A percentile compares a stretch with the other conserved stretches of the same genome.
phyloP scores from a whole-genome alignment of 2,329 filamentous ascomycete genomes.

The Sporothrix pseudoabietina region DNA sequence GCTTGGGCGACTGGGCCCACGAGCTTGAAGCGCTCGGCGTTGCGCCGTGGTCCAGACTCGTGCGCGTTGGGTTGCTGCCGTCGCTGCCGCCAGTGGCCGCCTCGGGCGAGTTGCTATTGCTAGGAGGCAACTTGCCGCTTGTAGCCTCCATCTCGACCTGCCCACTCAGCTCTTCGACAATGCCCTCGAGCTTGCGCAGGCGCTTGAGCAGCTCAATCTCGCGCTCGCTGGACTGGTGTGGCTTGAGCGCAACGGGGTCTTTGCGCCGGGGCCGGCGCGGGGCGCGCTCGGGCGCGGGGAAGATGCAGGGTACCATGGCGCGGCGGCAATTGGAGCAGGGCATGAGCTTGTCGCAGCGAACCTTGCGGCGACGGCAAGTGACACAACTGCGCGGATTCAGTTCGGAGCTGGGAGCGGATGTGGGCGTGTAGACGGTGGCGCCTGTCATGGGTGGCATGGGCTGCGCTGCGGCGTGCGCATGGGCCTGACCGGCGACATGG shows the following conservation, averaged over 20 bases:
- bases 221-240: slow-evolving; percentile 61
- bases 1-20: slow-evolving; percentile 30
- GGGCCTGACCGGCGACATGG: slow-evolving; percentile 28
- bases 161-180: slow-evolving; percentile 69
- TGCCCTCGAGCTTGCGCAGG: slow-evolving; percentile 71
- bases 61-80: background rate
- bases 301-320: slow-evolving; percentile 55
- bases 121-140: slow-evolving; percentile 41
- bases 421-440: slow-evolving; percentile 39
- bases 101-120: slow-evolving; percentile 46
- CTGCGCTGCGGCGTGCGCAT: slow-evolving; percentile 27
- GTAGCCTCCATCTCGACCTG: slow-evolving; percentile 60
- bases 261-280: slow-evolving; percentile 62
- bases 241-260: slow-evolving; percentile 52
- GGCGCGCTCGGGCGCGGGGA: slow-evolving; percentile 53
- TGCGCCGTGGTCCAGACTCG: slow-evolving; percentile 24
- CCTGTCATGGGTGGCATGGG: slow-evolving; percentile 36
- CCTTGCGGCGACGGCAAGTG: slow-evolving; percentile 57
- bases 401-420: slow-evolving; percentile 35
- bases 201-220: slow-evolving; percentile 72
- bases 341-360: slow-evolving; percentile 59
- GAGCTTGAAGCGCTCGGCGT: slow-evolving; percentile 25
- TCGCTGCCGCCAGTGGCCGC: slow-evolving; percentile 29
- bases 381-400: slow-evolving; percentile 52
- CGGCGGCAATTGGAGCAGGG: slow-evolving; percentile 61